Evolutionary conservation across 768 basidiomycete genomes (phyloP), one percentile per base, ranked within the genome.

Genomic region (Galerina marginata): DNA sequence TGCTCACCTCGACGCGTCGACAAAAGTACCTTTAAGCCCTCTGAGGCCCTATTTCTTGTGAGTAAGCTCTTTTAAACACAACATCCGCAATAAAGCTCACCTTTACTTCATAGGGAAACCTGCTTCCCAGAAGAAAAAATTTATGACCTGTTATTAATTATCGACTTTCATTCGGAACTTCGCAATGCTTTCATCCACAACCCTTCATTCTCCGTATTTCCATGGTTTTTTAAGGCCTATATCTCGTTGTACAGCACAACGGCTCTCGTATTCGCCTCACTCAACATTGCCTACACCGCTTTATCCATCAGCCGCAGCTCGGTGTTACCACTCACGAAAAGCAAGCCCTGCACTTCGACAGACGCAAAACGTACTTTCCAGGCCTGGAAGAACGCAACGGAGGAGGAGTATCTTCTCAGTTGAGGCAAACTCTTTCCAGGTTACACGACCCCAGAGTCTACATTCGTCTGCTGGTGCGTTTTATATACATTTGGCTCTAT

Each of bases 391-490:
- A 40, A 16, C 14, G 16, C 48, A 40, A 3, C 50, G 15, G 40
- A 37, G 46, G n/a, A 16, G 25, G 44, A 9, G 7, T 48, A 23
- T 37, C 25, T 33, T 33, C 29, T 33, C 29, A 3, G 29, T 33
- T 5, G 7, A 33, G 29, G 29, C 5, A 4, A 33, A 7, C 29
- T 33, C 29, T 4, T 33, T 33, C 0, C 29, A 5, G 29, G 26
- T 23, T 16, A 11, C 56, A 11, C 38, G 56, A 20, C 29, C 47
- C 26, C 65, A 67, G 39, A 52, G 54, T 43, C 56, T 71, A 12
- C 69, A 69, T 60, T 66, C 66, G 11, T 67, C 67, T 45, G 62
- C 64, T 26, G 67, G 70, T 69, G 48, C 53, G 67, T 42, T 9
- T 29, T 42, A 12, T 15, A 20, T 43, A 16, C 55, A 12, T 6